Percentiles rank a stretch among this genome's conserved stretches.
Conservation (phyloP, 257 asterid genomes). For the Rhazya stricta region DNA sequence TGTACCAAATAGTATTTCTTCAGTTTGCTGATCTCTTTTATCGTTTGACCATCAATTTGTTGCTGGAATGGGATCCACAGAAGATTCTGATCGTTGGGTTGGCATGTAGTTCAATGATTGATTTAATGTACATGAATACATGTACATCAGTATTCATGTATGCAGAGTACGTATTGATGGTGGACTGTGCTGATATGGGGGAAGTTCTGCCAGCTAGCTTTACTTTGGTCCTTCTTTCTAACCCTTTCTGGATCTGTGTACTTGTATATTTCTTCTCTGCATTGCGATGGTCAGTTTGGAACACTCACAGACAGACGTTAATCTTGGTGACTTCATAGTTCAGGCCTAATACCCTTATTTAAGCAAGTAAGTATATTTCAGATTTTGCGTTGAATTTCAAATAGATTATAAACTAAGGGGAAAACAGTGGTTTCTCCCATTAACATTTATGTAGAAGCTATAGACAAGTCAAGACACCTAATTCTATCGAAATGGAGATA, state of each 20-base stretch:
- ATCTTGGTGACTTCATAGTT: background rate
- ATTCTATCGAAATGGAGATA: slow-evolving; percentile 61
- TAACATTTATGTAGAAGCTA: slow-evolving; percentile 5
- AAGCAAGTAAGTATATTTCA: background rate
- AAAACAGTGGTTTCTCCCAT: background rate
- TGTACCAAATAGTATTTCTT: background rate
- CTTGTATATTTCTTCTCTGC: background rate
- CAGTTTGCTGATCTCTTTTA: background rate
- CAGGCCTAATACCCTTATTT: background rate
- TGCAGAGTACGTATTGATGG: background rate
- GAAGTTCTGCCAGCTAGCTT: background rate
- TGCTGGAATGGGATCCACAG: background rate
- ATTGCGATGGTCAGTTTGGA: background rate
- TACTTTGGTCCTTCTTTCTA: background rate
- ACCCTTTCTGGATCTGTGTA: background rate
- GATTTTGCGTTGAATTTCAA: background rate
- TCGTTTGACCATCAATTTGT: background rate
- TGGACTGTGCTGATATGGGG: background rate
- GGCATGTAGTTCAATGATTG: background rate
- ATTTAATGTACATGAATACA: too few relatives aligned
- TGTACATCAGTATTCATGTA: background rate
- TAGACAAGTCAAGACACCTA: slow-evolving; percentile 28
- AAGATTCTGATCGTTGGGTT: background rate
- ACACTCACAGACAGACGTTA: background rate
- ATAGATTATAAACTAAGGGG: background rate